A percentile compares a stretch with the other conserved stretches of the same genome.
These are phyloP conservation scores for Coix lacrymajobi DNA, from an alignment of 176 grass and related monocot species.

Conservation along the genomic window DNA sequence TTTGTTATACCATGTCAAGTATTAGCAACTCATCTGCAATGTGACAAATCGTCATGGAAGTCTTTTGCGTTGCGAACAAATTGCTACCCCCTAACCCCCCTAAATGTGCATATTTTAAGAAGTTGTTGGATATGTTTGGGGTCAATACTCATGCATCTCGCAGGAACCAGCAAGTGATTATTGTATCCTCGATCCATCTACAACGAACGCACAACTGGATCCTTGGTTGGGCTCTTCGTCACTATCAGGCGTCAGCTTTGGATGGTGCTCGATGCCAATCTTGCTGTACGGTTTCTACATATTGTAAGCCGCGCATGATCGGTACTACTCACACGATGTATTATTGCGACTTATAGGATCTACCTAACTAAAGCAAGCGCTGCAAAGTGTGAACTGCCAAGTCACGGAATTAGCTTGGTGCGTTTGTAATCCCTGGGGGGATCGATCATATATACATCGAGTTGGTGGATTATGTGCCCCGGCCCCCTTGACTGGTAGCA, in stretches of 20 bases:
- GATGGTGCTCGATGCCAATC: background rate
- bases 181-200: background rate
- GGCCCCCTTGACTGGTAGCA: background rate
- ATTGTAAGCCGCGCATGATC: background rate
- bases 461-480: background rate
- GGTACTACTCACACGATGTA: background rate
- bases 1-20: too few relatives aligned
- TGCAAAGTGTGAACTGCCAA: background rate
- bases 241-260: background rate
- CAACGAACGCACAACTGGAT: background rate
- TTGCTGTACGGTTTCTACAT: background rate
- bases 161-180: background rate
- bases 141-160: background rate
- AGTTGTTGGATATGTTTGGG: too few relatives aligned
- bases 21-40: too few relatives aligned
- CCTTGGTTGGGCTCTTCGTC: background rate
- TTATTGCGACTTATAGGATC: slow-evolving; percentile 12
- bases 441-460: background rate
- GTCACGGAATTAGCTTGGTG: slow-evolving; percentile 23
- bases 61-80: background rate
- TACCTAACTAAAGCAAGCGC: background rate
- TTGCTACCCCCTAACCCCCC: too few relatives aligned
- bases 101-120: background rate
- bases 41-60: background rate
- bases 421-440: background rate